Base-by-base conservation (phyloP, 139 green algal species). In the Desmodesmus armatus region DNA sequence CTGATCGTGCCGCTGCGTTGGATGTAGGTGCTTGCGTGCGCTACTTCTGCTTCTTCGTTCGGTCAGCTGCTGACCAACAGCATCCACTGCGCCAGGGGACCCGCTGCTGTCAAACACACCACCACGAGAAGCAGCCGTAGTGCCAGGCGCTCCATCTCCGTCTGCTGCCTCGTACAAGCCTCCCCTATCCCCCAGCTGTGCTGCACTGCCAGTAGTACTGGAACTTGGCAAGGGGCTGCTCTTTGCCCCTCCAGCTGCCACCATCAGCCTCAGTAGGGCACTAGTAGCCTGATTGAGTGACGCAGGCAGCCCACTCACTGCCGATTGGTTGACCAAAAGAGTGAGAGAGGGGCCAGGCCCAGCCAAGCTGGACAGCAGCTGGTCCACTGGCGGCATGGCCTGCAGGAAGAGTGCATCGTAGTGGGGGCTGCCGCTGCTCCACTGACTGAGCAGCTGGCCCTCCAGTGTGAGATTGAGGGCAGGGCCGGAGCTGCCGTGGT, bases 361-460 rank as follows among this genome's bases (percentile, higher is more conserved):
- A 5, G 70, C 82, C 13, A 71, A 37, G 76, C 76, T 71, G 11
- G 17, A 47, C 17, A 79, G 49, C 49, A 86, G 66, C 80, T 80
- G 80, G 0, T 78, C 82, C 11, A 81, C 1, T 29, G 29, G 65
- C 31, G 88, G 88, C 41, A 93, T 82, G 37, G 33, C 43, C 3
- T 91, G 51, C 29, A 96, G 17, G 85, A 90, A 91, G 5, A 95
- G 21, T 0, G 88, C 91, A 70, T 96, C 94, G 73, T 96, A 95
- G 35, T 78, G 44, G 9, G 86, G 83, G 13, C 62, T n/a, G 35
- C 74, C 87, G 15, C 39, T 78, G 69, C 84, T 88, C 92, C 93
- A 96, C 27, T 78, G 75, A 15, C 63, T 13, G 29, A 97, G 90
- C 67, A 97, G 89, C 43, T 86, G 93, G 35, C 71, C 88, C 3